These are phyloP conservation scores for Cucurbita argyrosperma DNA, from an alignment of 306 rosid genomes.

Conservation along the genomic window DNA sequence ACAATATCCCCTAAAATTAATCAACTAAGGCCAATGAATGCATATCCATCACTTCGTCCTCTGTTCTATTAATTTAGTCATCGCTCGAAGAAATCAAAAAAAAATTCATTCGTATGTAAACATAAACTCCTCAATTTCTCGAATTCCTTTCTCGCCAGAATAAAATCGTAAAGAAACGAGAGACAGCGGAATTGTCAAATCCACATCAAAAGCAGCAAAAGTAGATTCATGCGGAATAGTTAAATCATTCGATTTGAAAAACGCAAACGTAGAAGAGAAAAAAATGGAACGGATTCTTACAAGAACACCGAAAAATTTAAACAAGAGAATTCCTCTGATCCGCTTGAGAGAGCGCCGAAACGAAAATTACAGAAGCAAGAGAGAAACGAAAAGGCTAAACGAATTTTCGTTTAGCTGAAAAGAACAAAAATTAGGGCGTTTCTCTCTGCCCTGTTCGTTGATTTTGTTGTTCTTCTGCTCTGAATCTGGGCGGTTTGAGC, in stretches of 20 bases:
- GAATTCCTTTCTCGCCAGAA: not conserved
- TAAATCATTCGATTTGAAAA: not conserved
- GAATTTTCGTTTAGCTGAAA: not conserved
- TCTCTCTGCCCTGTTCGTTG: not conserved
- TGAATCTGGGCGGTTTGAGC: not conserved
- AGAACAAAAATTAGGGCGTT: not conserved
- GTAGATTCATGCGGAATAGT: not conserved
- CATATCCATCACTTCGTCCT: not conserved
- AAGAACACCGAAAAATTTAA: not conserved
- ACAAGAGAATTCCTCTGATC: not conserved
- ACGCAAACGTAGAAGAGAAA: not conserved
- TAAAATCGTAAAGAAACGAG: not conserved
- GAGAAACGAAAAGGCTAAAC: not conserved
- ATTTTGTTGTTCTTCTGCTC: not conserved
- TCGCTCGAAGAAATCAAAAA: not conserved
- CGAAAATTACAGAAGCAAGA: not conserved
- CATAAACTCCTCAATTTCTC: not conserved
- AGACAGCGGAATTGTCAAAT: not conserved
- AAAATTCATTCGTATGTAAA: not conserved
- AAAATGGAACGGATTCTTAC: not conserved
- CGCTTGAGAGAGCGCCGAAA: not conserved
- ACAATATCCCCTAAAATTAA: not conserved
- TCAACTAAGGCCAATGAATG: not conserved
- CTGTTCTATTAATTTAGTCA: not conserved
- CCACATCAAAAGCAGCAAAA: not conserved